A percentile compares a stretch with the other conserved stretches of the same genome.
phyloP scores from a whole-genome alignment of 2,329 filamentous ascomycete species.

The Fusarium illudens region DNA sequence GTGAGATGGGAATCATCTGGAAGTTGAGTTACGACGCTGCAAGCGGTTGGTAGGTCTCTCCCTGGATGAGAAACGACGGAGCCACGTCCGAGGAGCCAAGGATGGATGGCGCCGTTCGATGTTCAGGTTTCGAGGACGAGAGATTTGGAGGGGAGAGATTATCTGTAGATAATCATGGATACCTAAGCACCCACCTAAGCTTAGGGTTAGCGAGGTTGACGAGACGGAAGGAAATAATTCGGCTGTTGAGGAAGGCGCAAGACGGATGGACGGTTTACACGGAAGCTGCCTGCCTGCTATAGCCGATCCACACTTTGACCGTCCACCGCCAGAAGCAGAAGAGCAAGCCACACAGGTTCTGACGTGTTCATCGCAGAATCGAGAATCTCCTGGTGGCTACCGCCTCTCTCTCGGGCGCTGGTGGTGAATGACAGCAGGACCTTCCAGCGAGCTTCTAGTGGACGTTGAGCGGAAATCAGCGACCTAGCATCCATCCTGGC shows the following conservation, averaged over 20 bases:
- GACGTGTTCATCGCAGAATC: constrained; percentile 37
- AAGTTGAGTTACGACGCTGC: constrained; percentile 3
- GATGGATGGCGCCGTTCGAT: constrained; percentile 10
- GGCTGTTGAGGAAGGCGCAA: background rate
- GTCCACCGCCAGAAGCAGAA: background rate
- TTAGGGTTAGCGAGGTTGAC: background rate
- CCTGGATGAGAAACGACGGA: background rate
- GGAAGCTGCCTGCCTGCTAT: constrained; percentile 21
- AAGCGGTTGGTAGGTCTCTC: background rate
- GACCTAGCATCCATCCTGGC: background rate
- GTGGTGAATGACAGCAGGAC: background rate
- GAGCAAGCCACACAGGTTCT: constrained; percentile 16
- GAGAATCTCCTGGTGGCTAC: background rate
- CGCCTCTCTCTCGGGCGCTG: background rate
- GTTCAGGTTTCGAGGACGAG: constrained; percentile 6
- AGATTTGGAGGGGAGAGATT: background rate
- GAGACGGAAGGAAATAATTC: background rate
- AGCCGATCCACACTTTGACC: constrained; percentile 13
- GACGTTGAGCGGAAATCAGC: constrained; percentile 11
- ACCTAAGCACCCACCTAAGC: background rate
- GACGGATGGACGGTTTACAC: background rate
- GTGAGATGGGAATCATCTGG: constrained; percentile 20
- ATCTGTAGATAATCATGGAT: background rate
- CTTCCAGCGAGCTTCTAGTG: constrained; percentile 33
- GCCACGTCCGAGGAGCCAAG: constrained; percentile 2